These are phyloP conservation scores for Fusarium stilboides DNA, from an alignment of 2,329 filamentous ascomycete species.

Conservation along the genomic window DNA sequence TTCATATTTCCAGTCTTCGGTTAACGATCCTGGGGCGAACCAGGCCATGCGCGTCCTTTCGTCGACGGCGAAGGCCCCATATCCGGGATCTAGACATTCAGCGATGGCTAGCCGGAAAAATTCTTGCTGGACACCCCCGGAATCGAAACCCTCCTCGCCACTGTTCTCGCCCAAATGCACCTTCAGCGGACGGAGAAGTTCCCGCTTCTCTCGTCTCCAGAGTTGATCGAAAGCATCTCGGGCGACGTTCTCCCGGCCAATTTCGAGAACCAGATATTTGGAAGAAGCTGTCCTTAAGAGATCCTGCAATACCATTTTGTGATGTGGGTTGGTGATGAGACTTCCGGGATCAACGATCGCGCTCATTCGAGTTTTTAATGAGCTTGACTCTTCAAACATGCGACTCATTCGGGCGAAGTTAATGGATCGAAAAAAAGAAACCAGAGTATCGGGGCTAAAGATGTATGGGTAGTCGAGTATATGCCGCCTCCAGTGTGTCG, in stretches of 20 bases:
- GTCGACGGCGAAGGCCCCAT: slow-evolving; percentile 87
- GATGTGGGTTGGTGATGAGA: slow-evolving; percentile 69
- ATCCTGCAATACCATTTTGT: slow-evolving; percentile 74
- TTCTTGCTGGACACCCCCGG: slow-evolving; percentile 95
- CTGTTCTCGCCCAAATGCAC: slow-evolving; percentile 86
- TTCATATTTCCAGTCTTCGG: slow-evolving; percentile 91
- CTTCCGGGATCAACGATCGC: slow-evolving; percentile 69
- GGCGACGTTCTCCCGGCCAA: slow-evolving; percentile 77
- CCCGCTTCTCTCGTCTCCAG: slow-evolving; percentile 86
- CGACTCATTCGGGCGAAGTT: slow-evolving; percentile 91
- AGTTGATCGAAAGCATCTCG: slow-evolving; percentile 87
- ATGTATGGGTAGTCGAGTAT: slow-evolving; percentile 86
- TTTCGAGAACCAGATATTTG: slow-evolving; percentile 79
- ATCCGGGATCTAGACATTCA: slow-evolving; percentile 83
- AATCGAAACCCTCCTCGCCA: slow-evolving; percentile 92
- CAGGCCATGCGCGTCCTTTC: slow-evolving; percentile 83
- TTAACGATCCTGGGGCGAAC: slow-evolving; percentile 87
- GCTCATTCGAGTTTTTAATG: slow-evolving; percentile 69
- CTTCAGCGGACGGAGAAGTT: slow-evolving; percentile 88
- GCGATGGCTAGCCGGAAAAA: slow-evolving; percentile 90
- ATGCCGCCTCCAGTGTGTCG: slow-evolving; percentile 77
- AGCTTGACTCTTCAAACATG: slow-evolving; percentile 79
- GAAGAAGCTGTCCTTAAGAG: slow-evolving; percentile 77
- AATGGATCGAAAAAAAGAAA: slow-evolving; percentile 88
- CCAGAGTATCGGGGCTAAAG: slow-evolving; percentile 79